A percentile compares a stretch with the other conserved stretches of the same genome.
These are phyloP conservation scores for Penicillium tannophilum DNA, from an alignment of 495 filamentous ascomycete species.

Conservation along the genomic window DNA sequence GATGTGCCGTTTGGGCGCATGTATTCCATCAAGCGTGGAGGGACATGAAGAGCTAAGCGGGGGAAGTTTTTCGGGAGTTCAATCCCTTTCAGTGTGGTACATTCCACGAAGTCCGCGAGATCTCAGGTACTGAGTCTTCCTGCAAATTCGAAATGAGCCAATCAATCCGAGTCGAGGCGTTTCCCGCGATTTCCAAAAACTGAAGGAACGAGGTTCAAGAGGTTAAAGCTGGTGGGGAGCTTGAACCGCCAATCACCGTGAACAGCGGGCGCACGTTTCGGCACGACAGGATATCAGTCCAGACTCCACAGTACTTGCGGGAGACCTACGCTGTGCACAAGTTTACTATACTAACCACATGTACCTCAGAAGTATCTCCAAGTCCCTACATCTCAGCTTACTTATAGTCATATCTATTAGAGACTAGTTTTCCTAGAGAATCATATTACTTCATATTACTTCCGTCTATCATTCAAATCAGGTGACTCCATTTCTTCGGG, in stretches of 20 bases:
- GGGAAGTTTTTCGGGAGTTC: not conserved
- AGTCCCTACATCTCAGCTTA: not conserved
- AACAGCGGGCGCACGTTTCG: conserved; percentile 26
- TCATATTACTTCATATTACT: too few relatives aligned
- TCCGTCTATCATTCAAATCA: not conserved
- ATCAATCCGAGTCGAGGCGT: conserved; percentile 1
- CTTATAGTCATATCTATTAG: not conserved
- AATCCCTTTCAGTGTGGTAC: not conserved
- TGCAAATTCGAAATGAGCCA: not conserved
- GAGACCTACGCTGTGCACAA: not conserved
- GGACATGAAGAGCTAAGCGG: conserved; percentile 1
- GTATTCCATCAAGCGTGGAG: conserved; percentile 2
- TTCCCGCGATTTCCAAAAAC: conserved; percentile 11
- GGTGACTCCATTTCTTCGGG: conserved; percentile 10
- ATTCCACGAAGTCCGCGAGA: not conserved
- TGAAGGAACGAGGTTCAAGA: conserved; percentile 17
- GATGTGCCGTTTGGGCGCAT: not conserved
- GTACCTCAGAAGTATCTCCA: not conserved
- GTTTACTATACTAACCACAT: not conserved
- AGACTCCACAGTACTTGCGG: not conserved
- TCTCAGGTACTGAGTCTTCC: not conserved
- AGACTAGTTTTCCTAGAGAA: too few relatives aligned
- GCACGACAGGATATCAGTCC: conserved; percentile 1
- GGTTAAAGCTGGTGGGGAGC: conserved; percentile 22
- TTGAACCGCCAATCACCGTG: conserved; percentile 27